Conservation (phyloP, 1,284 basidiomycete species). For the Cutaneotrichosporon sp. region DNA sequence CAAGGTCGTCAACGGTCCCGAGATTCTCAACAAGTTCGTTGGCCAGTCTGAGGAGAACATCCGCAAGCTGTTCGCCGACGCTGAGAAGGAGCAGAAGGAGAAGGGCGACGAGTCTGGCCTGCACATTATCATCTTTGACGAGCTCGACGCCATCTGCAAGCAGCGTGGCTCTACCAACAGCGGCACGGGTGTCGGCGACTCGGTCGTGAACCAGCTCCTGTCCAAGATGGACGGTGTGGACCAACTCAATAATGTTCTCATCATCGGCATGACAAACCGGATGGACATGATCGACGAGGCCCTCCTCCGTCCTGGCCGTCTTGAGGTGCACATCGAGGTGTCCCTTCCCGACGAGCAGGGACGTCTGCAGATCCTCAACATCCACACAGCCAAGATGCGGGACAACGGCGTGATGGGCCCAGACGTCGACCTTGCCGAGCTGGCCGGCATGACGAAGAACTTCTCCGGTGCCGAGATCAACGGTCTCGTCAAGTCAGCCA, state of each 20-base stretch:
- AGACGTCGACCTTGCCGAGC: constrained; percentile 80
- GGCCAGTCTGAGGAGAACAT: constrained; percentile 99
- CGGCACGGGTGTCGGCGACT: constrained; percentile 98
- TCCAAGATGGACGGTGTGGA: constrained; percentile 99
- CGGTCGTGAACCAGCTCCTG: constrained; percentile 95
- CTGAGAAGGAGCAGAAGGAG: constrained; percentile 98
- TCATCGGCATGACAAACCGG: constrained; percentile 99
- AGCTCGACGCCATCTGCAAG: constrained; percentile 97
- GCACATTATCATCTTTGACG: constrained; percentile 98
- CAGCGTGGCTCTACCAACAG: constrained; percentile 82
- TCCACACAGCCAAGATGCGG: constrained; percentile 94
- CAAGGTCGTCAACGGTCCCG: constrained; percentile 97
- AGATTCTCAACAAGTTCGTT: constrained; percentile 91
- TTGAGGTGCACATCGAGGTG: constrained; percentile 99
- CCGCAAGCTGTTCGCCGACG: constrained; percentile 93
- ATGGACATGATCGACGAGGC: constrained; percentile 99
- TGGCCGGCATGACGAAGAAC: constrained; percentile 87
- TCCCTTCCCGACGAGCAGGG: constrained; percentile 92
- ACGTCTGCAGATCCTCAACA: constrained; percentile 87
- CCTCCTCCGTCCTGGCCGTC: constrained; percentile 90
- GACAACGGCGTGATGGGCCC: constrained; percentile 81
- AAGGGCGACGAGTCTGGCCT: constrained; percentile 97
- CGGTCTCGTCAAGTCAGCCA: constrained; percentile 95
- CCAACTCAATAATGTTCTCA: constrained; percentile 97
- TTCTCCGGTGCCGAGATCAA: constrained; percentile 96